Evolutionary conservation across 2,329 filamentous ascomycete species (phyloP).

Genomic region (Ophiostoma pallidulum): DNA sequence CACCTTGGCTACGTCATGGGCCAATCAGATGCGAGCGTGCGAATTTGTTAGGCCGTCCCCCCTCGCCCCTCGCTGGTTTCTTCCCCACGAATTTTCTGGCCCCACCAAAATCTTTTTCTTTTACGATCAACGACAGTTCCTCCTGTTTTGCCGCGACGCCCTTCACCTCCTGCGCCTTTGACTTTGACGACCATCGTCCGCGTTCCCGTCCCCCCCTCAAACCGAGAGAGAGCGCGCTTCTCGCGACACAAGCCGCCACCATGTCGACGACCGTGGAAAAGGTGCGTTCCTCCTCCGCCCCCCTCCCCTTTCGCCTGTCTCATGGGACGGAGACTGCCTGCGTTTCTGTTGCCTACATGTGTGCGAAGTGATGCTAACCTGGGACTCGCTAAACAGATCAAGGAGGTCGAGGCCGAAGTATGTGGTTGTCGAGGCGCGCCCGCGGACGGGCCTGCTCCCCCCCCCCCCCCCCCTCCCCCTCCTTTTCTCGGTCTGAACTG

Average conservation of each 20-base stretch:
- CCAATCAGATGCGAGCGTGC: neutral
- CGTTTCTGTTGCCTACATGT: too few relatives aligned
- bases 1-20: too few relatives aligned
- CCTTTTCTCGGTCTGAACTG: neutral
- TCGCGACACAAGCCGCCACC: slow-evolving; percentile 30
- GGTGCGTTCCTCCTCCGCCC: slow-evolving; percentile 39
- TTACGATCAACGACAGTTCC: too few relatives aligned
- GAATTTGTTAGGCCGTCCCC: slow-evolving; percentile 1
- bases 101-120: slow-evolving; percentile 15
- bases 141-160: too few relatives aligned
- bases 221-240: neutral
- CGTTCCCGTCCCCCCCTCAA: too few relatives aligned
- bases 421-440: slow-evolving; percentile 28
- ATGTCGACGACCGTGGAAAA: slow-evolving; percentile 99
- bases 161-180: too few relatives aligned
- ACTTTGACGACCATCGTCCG: too few relatives aligned
- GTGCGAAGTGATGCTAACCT: too few relatives aligned
- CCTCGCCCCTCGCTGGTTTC: neutral
- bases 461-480: neutral
- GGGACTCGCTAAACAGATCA: too few relatives aligned
- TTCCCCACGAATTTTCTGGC: slow-evolving; percentile 16
- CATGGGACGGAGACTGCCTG: too few relatives aligned
- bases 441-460: too few relatives aligned
- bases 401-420: slow-evolving; percentile 92
- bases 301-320: too few relatives aligned